Conservation (phyloP, 257 asterid species). For the Nicotiana noctiflora region DNA sequence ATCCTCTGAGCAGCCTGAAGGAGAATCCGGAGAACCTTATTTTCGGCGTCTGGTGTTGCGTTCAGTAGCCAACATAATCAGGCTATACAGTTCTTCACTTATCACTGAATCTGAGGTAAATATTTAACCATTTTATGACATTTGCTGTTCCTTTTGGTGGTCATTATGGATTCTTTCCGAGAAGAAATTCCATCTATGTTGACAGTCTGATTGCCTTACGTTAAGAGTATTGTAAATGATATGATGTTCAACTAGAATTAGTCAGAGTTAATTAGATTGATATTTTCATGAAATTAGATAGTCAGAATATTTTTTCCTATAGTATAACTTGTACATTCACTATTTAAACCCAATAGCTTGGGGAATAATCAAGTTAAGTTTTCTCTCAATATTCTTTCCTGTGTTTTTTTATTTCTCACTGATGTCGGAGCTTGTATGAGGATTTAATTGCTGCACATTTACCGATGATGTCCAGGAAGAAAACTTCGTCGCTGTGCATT, state of each 20-base stretch:
- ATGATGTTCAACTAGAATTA: background rate
- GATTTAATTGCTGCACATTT: too few relatives aligned
- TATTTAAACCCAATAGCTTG: background rate
- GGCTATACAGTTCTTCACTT: slow-evolving; percentile 91
- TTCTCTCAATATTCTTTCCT: background rate
- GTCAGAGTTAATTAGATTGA: background rate
- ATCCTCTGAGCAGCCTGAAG: slow-evolving; percentile 57
- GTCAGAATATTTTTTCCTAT: background rate
- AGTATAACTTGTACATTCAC: background rate
- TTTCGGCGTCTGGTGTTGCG: slow-evolving; percentile 93
- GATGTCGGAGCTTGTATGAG: too few relatives aligned
- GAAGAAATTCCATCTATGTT: background rate
- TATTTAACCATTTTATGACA: slow-evolving; percentile 1
- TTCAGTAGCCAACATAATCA: slow-evolving; percentile 86
- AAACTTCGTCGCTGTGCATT: background rate
- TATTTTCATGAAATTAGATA: background rate
- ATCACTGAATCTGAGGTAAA: slow-evolving; percentile 92
- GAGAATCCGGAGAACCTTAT: slow-evolving; percentile 95
- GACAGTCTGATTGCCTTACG: background rate
- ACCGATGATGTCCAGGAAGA: background rate
- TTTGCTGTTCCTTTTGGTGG: background rate
- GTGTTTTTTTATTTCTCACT: background rate
- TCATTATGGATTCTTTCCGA: slow-evolving; percentile 3
- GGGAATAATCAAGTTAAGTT: background rate
- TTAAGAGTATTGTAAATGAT: background rate